Evolutionary conservation across 768 basidiomycete genomes (phyloP).

Genomic region (Tylopilus rubrobrunneus): DNA sequence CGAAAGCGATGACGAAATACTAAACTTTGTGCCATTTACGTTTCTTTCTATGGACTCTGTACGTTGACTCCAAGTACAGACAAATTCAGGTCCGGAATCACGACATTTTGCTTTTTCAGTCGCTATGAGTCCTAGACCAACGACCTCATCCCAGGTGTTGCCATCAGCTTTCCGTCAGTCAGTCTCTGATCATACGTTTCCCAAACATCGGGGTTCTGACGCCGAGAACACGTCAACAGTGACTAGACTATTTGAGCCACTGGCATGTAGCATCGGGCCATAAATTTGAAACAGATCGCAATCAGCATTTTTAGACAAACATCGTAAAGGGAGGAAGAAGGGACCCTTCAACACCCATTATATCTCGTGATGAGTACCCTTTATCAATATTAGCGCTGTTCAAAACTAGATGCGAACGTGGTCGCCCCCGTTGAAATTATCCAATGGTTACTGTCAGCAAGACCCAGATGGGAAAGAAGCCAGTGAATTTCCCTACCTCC

Average conservation of each 20-base stretch:
- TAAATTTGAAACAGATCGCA: neutral
- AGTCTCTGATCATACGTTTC: neutral
- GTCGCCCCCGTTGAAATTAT: neutral
- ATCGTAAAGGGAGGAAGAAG: neutral
- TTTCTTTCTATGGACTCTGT: neutral
- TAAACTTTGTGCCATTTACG: conserved; percentile 7
- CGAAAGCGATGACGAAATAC: conserved; percentile 16
- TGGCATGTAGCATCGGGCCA: neutral
- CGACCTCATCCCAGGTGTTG: neutral
- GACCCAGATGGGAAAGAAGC: neutral
- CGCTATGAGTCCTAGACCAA: neutral
- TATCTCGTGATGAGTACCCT: conserved; percentile 4
- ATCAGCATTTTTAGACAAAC: neutral
- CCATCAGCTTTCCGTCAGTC: neutral
- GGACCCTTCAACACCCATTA: neutral
- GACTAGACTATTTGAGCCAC: neutral
- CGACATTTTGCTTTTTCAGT: conserved; percentile 4
- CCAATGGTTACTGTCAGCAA: neutral
- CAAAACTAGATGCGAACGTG: neutral
- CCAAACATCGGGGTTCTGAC: neutral
- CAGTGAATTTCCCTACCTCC: neutral
- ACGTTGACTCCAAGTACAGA: conserved; percentile 18
- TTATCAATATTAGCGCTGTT: neutral
- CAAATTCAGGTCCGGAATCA: conserved; percentile 25
- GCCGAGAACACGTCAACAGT: neutral